Conservation (phyloP, 768 basidiomycete species). For the Suillus alpinus region DNA sequence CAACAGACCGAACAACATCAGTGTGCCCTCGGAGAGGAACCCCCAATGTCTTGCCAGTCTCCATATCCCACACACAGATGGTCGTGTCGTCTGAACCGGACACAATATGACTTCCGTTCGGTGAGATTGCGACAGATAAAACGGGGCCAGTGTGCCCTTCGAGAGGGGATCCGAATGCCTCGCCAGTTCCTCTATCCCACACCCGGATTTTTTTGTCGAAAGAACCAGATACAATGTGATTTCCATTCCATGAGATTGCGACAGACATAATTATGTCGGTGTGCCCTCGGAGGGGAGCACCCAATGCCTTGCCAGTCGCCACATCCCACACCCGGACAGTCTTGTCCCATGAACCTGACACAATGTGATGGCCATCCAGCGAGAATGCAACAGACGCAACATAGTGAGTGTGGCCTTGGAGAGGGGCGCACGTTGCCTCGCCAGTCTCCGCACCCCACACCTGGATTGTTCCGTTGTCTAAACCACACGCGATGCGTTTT, state of each 20-base stretch:
- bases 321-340: slow-evolving; percentile 14
- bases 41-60: slow-evolving; percentile 15
- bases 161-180: not conserved
- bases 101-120: not conserved
- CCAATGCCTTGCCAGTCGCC: not conserved
- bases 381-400: not conserved
- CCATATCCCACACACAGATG: slow-evolving; percentile 13
- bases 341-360: slow-evolving; percentile 11
- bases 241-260: not conserved
- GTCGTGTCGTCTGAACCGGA: slow-evolving; percentile 10
- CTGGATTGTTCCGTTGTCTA: slow-evolving; percentile 1
- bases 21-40: slow-evolving; percentile 10
- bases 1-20: not conserved
- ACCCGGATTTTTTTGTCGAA: not conserved
- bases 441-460: slow-evolving; percentile 2
- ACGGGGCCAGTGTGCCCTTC: not conserved
- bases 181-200: slow-evolving; percentile 1
- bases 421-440: not conserved
- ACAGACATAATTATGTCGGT: not conserved
- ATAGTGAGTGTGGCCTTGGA: not conserved
- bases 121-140: not conserved
- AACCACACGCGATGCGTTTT: slow-evolving; percentile 8
- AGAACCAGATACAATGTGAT: not conserved
- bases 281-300: not conserved
- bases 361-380: slow-evolving; percentile 6